Evolutionary conservation across 2,329 filamentous ascomycete species (phyloP).

Genomic region (Helminthosporium solani): DNA sequence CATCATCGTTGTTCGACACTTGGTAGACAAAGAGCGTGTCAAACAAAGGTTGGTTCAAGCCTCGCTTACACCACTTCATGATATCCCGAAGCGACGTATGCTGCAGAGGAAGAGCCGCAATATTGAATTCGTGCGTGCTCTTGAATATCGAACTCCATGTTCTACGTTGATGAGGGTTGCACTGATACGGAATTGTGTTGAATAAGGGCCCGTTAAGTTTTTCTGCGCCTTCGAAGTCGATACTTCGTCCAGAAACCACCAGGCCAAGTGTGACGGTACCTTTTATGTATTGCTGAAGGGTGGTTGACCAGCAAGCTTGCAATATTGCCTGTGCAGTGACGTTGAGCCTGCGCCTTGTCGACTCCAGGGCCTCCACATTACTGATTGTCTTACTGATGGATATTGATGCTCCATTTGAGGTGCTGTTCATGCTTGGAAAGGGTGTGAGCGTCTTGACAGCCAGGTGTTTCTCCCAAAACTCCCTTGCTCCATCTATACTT

Average conservation of each 20-base stretch:
- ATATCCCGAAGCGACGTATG: constrained; percentile 77
- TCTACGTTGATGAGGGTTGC: constrained; percentile 46
- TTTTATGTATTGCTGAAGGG: constrained; percentile 56
- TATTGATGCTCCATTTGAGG: constrained; percentile 21
- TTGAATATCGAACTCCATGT: constrained; percentile 63
- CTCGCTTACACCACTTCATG: constrained; percentile 70
- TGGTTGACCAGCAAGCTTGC: constrained; percentile 71
- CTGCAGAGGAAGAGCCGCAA: constrained; percentile 68
- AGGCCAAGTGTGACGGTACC: constrained; percentile 64
- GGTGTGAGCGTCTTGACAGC: constrained; percentile 30
- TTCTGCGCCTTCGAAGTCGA: constrained; percentile 67
- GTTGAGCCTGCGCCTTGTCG: constrained; percentile 58
- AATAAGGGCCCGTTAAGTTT: constrained; percentile 78
- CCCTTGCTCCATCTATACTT: constrained; percentile 47
- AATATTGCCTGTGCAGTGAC: constrained; percentile 79
- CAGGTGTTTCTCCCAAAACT: constrained; percentile 70
- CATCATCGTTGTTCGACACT: constrained; percentile 35
- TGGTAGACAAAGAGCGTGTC: constrained; percentile 84
- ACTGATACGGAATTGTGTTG: constrained; percentile 78
- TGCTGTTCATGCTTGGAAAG: constrained; percentile 29
- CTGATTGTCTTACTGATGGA: constrained; percentile 38
- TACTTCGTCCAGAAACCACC: constrained; percentile 74
- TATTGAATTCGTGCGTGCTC: constrained; percentile 70
- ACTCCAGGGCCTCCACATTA: constrained; percentile 50
- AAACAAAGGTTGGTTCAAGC: constrained; percentile 59